These are phyloP conservation scores for Apiotrichum sp. DNA, from an alignment of 1,284 basidiomycete species.

Conservation along the genomic window DNA sequence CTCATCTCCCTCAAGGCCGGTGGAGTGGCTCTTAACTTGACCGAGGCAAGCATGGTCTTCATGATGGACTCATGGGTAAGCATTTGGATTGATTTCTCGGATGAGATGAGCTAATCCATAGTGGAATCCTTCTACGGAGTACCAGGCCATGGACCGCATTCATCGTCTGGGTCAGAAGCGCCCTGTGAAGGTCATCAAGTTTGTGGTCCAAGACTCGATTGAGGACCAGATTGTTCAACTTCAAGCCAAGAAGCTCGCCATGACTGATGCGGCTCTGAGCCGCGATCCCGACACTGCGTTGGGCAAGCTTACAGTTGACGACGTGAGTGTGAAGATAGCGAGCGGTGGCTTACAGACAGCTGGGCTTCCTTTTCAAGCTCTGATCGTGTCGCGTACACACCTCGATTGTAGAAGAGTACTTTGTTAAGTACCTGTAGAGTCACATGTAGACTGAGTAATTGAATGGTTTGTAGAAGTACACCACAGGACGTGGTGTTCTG, in stretches of 20 bases:
- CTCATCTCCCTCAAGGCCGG: constrained; percentile 91
- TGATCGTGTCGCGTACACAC: constrained; percentile 10
- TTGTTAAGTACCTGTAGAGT: too few species aligned
- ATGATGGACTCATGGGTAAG: constrained; percentile 47
- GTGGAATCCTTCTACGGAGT: constrained; percentile 66
- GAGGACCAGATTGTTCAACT: constrained; percentile 74
- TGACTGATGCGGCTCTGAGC: constrained; percentile 39
- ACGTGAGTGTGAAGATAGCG: constrained; percentile 55
- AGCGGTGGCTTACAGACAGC: constrained; percentile 43
- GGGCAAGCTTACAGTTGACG: constrained; percentile 80
- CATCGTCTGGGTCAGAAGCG: constrained; percentile 73
- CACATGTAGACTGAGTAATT: too few species aligned
- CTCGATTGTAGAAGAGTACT: too few species aligned
- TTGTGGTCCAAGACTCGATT: constrained; percentile 93
- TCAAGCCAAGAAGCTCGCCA: constrained; percentile 59
- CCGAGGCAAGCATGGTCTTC: constrained; percentile 88
- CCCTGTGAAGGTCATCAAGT: constrained; percentile 86
- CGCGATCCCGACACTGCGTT: constrained; percentile 56
- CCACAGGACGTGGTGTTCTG: too few species aligned
- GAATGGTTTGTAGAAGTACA: too few species aligned
- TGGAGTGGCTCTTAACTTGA: constrained; percentile 83
- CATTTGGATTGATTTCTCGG: not conserved
- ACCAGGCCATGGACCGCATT: constrained; percentile 91
- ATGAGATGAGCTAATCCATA: not conserved
- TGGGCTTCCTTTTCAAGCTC: constrained; percentile 70